phyloP scores from a whole-genome alignment of 495 filamentous ascomycete genomes.

The Tuber melanosporum region DNA sequence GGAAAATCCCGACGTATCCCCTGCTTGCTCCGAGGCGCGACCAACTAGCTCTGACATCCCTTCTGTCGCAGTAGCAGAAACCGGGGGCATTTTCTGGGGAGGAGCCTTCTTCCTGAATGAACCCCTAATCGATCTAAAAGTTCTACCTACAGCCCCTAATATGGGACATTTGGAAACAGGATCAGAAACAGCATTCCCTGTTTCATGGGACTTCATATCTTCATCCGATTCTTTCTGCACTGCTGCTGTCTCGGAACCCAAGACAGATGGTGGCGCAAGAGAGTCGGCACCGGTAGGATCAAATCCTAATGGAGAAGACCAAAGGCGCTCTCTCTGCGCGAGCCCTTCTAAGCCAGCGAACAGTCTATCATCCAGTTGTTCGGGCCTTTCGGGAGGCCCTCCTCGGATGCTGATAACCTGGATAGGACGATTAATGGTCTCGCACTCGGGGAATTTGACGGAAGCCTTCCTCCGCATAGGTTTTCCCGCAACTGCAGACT shows the following conservation, averaged over 20 bases:
- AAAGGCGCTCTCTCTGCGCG: slow-evolving; percentile 24
- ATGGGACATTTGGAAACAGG: slow-evolving; percentile 16
- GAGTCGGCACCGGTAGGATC: slow-evolving; percentile 8
- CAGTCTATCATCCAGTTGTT: slow-evolving; percentile 4
- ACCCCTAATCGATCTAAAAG: slow-evolving; percentile 23
- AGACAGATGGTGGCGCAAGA: slow-evolving; percentile 5
- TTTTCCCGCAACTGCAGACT: slow-evolving; percentile 11
- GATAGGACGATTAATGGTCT: neutral
- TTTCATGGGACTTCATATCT: slow-evolving; percentile 4
- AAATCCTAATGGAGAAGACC: slow-evolving; percentile 21
- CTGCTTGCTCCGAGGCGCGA: neutral
- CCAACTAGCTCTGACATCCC: neutral
- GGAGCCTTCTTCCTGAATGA: slow-evolving; percentile 18
- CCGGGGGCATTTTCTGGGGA: slow-evolving; percentile 9
- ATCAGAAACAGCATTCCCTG: neutral
- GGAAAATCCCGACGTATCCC: neutral
- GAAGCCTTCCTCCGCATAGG: slow-evolving; percentile 13
- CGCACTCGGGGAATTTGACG: neutral
- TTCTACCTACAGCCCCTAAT: slow-evolving; percentile 19
- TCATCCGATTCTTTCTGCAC: neutral
- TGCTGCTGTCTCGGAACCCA: slow-evolving; percentile 7
- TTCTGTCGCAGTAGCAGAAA: neutral
- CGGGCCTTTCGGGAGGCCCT: neutral
- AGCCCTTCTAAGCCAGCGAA: slow-evolving; percentile 6
- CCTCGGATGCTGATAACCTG: neutral